A percentile compares a stretch with the other conserved stretches of the same genome.
These are phyloP conservation scores for Ogataea trehalophila DNA, from an alignment of 805 yeast genomes.

Conservation along the genomic window DNA sequence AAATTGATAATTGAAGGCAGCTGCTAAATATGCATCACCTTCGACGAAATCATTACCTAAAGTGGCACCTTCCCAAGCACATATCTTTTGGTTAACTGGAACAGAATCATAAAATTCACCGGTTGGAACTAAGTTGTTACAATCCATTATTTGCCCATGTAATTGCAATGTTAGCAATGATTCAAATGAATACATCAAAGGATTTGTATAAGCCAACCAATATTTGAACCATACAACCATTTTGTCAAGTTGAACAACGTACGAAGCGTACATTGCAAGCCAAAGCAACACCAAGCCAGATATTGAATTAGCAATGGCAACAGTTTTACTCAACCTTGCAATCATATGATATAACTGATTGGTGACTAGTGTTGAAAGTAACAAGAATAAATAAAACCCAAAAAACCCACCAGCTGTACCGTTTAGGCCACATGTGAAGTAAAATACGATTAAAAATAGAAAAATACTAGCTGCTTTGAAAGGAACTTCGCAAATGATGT, in stretches of 20 bases:
- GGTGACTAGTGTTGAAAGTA: constrained; percentile 39
- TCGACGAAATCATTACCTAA: constrained; percentile 43
- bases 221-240: constrained; percentile 67
- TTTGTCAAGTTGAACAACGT: constrained; percentile 46
- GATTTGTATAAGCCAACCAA: constrained; percentile 58
- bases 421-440: constrained; percentile 47
- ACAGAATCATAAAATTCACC: constrained; percentile 46
- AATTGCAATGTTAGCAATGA: constrained; percentile 63
- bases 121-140: constrained; percentile 51
- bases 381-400: constrained; percentile 41
- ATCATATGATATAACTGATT: constrained; percentile 46
- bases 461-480: constrained; percentile 45
- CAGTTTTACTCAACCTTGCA: constrained; percentile 40
- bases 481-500: constrained; percentile 58
- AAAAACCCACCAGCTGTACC: constrained; percentile 54
- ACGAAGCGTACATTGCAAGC: constrained; percentile 52
- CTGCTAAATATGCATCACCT: constrained; percentile 54
- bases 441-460: constrained; percentile 43
- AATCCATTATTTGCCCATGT: constrained; percentile 48
- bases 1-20: constrained; percentile 43
- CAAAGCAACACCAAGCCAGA: constrained; percentile 49
- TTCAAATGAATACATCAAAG: constrained; percentile 57
- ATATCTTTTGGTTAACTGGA: constrained; percentile 38
- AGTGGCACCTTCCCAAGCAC: constrained; percentile 34
- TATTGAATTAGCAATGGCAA: constrained; percentile 49